Evolutionary conservation across 345 rosid species (phyloP), one percentile per base, ranked within the genome.

Genomic region (Syzygium grande): DNA sequence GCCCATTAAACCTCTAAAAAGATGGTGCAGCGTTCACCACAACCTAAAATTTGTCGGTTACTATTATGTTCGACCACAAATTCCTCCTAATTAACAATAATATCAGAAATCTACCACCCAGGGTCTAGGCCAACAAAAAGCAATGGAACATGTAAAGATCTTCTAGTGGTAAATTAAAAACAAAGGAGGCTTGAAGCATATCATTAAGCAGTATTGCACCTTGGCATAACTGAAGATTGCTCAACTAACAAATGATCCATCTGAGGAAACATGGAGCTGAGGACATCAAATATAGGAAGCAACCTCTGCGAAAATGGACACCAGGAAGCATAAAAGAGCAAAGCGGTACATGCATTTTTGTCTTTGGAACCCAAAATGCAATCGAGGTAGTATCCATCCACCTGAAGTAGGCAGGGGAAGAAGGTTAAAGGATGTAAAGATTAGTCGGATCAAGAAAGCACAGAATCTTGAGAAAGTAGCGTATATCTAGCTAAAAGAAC

Each of bases 271-370:
- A 95, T 94, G 21, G 91, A 93, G 58, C 94, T 86, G 85, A 96
- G 93, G 89, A 91, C 85, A 87, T 94, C 94, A 89, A 95, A 95
- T 84, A 90, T 91, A 43, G 96, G 92, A 15, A 52, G 93, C 30
- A 95, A 5, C 51, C 61, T 87, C n/a, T 53, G 41, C 38, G 99
- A 97, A 86, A 97, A 96, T 10, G 95, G 99, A 92, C 99, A 95
- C 96, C 96, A 95, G 41, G 97, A 93, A 92, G 97, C 98, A 88
- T 96, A 94, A 91, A 97, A 94, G 86, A 97, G 95, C n/a, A 97
- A 89, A 2, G 96, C 90, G 51, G 92, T 86, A 87, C 87, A 94
- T 85, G 63, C 89, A 86, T 91, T 89, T 38, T 88, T 88, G 85
- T 88, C 91, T 61, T 92, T 90, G 87, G 95, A 91, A 89, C 89